These are phyloP conservation scores for Pyrenochaeta sp. DNA, from an alignment of 2,329 filamentous ascomycete species.

Conservation along the genomic window DNA sequence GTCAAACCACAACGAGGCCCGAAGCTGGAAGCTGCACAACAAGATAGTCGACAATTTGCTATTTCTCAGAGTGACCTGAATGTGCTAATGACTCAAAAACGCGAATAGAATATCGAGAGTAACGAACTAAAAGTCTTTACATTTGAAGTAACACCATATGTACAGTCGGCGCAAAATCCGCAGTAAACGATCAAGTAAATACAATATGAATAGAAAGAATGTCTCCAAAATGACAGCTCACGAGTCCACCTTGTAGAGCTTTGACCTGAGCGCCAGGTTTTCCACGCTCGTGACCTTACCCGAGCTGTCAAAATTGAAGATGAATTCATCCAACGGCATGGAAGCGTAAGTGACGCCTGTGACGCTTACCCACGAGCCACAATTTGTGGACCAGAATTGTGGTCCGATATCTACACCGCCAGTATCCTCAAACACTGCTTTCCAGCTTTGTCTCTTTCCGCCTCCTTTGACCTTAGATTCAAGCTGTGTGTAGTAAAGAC, in stretches of 20 bases:
- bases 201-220: too few species aligned
- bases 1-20: too few species aligned
- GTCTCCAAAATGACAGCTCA: too few species aligned
- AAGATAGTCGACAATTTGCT: too few species aligned
- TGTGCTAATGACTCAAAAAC: too few species aligned
- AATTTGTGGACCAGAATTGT: constrained; percentile 27
- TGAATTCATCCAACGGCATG: constrained; percentile 33
- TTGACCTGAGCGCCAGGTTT: constrained; percentile 29
- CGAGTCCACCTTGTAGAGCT: constrained; percentile 18
- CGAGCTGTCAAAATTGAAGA: constrained; percentile 27
- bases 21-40: too few species aligned
- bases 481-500: constrained; percentile 33
- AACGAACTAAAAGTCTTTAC: too few species aligned
- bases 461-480: constrained; percentile 16
- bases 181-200: too few species aligned
- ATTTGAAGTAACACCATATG: too few species aligned
- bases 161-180: too few species aligned
- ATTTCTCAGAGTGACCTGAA: too few species aligned
- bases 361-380: constrained; percentile 30
- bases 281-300: constrained; percentile 29
- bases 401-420: constrained; percentile 19
- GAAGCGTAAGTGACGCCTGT: constrained; percentile 31
- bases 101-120: too few species aligned
- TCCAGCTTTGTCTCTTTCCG: constrained; percentile 23
- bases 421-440: constrained; percentile 32